Evolutionary conservation across 1,284 basidiomycete species (phyloP).

Genomic region (Agroathelia rolfsii): DNA sequence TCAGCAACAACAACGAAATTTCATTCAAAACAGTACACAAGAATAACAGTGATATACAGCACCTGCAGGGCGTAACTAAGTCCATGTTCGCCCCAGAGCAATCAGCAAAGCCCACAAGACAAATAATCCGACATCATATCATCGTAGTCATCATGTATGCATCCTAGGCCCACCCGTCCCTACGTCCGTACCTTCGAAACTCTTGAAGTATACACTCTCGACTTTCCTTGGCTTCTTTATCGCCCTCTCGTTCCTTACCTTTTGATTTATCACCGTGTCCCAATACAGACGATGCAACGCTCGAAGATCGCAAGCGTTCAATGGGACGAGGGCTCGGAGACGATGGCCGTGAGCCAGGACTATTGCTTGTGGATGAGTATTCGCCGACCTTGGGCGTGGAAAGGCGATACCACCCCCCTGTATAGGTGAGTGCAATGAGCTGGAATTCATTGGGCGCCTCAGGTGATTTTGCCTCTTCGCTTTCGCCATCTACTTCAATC

Average conservation of each 20-base stretch:
- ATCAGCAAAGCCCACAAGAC: too few relatives aligned
- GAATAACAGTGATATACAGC: too few relatives aligned
- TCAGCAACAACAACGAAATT: too few relatives aligned
- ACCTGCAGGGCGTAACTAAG: too few relatives aligned
- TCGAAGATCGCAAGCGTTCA: conserved; percentile 10
- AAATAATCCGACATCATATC: too few relatives aligned
- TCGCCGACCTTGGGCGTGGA: conserved; percentile 47
- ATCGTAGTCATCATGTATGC: too few relatives aligned
- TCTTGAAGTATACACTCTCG: conserved; percentile 63
- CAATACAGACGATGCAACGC: conserved; percentile 33
- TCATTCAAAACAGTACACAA: too few relatives aligned
- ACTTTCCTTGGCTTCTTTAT: conserved; percentile 49
- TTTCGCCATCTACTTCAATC: conserved; percentile 51
- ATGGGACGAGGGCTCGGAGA: conserved; percentile 15
- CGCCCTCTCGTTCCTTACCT: conserved; percentile 42
- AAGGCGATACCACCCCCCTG: conserved; percentile 89
- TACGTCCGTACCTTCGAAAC: conserved; percentile 69
- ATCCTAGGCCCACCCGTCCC: conserved; percentile 90
- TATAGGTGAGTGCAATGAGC: conserved; percentile 76
- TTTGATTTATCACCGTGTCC: conserved; percentile 51
- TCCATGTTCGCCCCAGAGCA: too few relatives aligned
- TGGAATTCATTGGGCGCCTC: conserved; percentile 47
- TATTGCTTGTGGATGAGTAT: conserved; percentile 16
- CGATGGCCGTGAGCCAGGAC: conserved; percentile 9
- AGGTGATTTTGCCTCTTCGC: conserved; percentile 19